Percentiles rank a stretch among this genome's conserved stretches.
These are phyloP conservation scores for Trypanosoma congolense DNA, from an alignment of 208 protist species.

Conservation along the genomic window DNA sequence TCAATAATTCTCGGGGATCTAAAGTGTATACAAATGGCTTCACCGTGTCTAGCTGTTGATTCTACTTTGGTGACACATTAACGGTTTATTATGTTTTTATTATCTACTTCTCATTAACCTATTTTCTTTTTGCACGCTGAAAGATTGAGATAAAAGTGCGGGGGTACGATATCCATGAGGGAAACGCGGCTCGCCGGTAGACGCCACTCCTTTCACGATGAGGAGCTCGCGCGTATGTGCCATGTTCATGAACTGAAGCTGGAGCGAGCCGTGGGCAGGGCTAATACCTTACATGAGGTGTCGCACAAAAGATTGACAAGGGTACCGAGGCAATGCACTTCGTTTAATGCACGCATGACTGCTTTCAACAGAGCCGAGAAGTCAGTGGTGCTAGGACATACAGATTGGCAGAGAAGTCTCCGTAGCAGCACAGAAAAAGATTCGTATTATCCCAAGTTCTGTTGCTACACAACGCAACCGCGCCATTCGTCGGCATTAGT, in stretches of 20 bases:
- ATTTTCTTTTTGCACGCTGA: no score
- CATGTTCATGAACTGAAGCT: constrained; percentile 7
- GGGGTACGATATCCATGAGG: neutral
- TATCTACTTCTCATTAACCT: no score
- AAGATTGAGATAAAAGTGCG: neutral
- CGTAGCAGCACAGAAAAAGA: neutral
- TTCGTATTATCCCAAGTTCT: neutral
- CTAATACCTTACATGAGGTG: neutral
- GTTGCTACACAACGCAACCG: neutral
- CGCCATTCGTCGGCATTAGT: no score
- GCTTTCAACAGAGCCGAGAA: neutral
- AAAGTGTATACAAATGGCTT: no score
- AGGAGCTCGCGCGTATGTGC: constrained; percentile 15
- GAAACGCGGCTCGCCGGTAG: no score
- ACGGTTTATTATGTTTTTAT: no score
- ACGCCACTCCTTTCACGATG: neutral
- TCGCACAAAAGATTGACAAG: neutral
- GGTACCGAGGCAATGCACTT: neutral
- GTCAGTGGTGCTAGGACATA: neutral
- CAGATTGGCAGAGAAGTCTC: neutral
- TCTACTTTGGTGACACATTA: no score
- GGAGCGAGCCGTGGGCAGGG: neutral
- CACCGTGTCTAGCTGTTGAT: no score
- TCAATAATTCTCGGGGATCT: no score
- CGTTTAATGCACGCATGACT: neutral